Evolutionary conservation across 306 rosid genomes (phyloP), one percentile per base, ranked within the genome.

Genomic region (Vigna unguiculata): DNA sequence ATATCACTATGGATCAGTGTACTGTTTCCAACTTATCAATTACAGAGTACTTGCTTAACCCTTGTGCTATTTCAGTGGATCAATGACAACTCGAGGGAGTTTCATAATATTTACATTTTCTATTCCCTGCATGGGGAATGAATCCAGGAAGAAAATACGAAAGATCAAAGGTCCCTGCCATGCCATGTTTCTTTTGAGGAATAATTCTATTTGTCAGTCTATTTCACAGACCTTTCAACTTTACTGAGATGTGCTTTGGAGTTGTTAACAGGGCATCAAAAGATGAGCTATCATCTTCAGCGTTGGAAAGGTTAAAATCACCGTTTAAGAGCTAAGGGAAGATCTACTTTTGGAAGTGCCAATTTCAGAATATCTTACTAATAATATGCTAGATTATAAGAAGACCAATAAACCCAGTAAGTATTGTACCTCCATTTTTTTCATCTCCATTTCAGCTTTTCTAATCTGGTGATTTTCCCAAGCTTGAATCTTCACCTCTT

Each of bases 401-500:
- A 47, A 57, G 47, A 52, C 24, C 5, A 38, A 46, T 10, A 52
- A 45, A 36, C 22, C 9, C 49, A 38, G 52, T 38, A 21, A 75
- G 80, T 57, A 13, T 32, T n/a, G 52, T 89, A 92, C 99, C 98
- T 96, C 99, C 85, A 91, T 88, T 86, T 88, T 96, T 84, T 83
- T 93, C 97, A 91, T 87, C 77, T 93, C 93, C 93, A 90, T 87
- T 80, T 96, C 99, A 77, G 96, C 98, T 86, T 89, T 96, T 86
- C 97, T 93, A 78, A 88, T 91, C 89, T 89, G 94, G 64, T 91
- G 95, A 72, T 93, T 96, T 74, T 96, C 96, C 98, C 98, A 93
- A 20, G 96, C 98, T 77, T 93, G 98, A 81, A 96, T 96, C 88
- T 78, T 96, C 79, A 96, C 88, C 82, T 96, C 97, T 82, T 96